These are phyloP conservation scores for Paulownia fortunei DNA, from an alignment of 257 asterid species.

Conservation along the genomic window DNA sequence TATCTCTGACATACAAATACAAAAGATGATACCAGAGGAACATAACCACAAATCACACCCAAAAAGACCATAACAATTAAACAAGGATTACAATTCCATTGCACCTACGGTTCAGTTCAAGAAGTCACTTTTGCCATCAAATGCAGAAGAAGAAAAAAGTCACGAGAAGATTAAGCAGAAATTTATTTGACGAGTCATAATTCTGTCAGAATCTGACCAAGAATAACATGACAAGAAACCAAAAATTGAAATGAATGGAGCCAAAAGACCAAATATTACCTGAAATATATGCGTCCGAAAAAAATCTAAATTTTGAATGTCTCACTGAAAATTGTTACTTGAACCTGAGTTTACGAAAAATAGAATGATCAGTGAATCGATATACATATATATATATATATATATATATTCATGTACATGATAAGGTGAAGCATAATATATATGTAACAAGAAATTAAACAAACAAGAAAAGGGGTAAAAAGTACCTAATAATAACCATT, in stretches of 20 bases:
- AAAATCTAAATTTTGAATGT: not conserved
- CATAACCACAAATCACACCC: not conserved
- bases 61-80: not conserved
- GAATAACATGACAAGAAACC: not conserved
- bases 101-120: not conserved
- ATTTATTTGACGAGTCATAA: not conserved
- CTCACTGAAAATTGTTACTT: not conserved
- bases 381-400: not conserved
- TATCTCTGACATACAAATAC: not conserved
- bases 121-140: slow-evolving; percentile 13
- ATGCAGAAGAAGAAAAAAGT: not conserved
- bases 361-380: slow-evolving; percentile 15
- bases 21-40: not conserved
- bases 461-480: not conserved
- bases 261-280: slow-evolving; percentile 15
- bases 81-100: not conserved
- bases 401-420: not conserved
- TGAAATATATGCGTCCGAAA: slow-evolving; percentile 1
- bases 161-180: not conserved
- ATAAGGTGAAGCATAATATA: not conserved
- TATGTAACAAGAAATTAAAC: not conserved
- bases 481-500: slow-evolving; percentile 29
- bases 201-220: not conserved
- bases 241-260: not conserved
- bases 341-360: slow-evolving; percentile 27